Evolutionary conservation across 164 flowering plant genomes (phyloP), one percentile per base, ranked within the genome.

Genomic region (Litsea cubeba): DNA sequence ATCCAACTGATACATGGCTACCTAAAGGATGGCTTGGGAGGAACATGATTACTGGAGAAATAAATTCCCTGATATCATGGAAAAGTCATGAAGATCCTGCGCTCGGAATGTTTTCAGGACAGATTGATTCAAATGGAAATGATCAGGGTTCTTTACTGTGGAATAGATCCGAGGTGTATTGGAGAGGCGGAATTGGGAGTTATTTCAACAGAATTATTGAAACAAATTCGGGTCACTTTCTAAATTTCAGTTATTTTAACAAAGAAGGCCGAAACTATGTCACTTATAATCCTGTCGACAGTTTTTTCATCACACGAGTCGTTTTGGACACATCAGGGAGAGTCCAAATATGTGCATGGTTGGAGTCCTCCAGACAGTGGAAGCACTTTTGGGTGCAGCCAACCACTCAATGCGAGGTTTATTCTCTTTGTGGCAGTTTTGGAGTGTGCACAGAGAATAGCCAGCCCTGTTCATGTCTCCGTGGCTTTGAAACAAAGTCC

Each of bases 171-270:
- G 12, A 23, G 12, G 11, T 2, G 5, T 69, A 69, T 14, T 69
- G 71, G 58, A 50, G 23, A 14, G 4, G 57, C 46, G 58, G 71
- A 22, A 1, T 1, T 22, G 2, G 58, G 30, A 40, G 49, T 0
- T 0, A 57, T 22, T 79, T 67, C 1, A 72, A 62, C 75, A 81
- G 6, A 2, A 71, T 82, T 8, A 84, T 84, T 62, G 76, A 78
- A 57, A 79, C 79, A 82, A n/a, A 71, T 68, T 20, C 5, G 4
- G 22, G 1, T 1, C 72, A 32, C 46, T 26, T 69, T 5, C 77
- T 74, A 70, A 74, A 75, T 24, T 15, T 46, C 51, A 71, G 28
- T 24, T 65, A 46, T 12, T 22, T 66, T 12, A 2, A 73, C 15
- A 51, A 25, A 17, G 10, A 63, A 62, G n/a, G 26, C 3, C 26